Percentiles rank a stretch among this genome's conserved stretches.
phyloP scores from a whole-genome alignment of 2,329 filamentous ascomycete genomes.

The Clonostachys rosea region DNA sequence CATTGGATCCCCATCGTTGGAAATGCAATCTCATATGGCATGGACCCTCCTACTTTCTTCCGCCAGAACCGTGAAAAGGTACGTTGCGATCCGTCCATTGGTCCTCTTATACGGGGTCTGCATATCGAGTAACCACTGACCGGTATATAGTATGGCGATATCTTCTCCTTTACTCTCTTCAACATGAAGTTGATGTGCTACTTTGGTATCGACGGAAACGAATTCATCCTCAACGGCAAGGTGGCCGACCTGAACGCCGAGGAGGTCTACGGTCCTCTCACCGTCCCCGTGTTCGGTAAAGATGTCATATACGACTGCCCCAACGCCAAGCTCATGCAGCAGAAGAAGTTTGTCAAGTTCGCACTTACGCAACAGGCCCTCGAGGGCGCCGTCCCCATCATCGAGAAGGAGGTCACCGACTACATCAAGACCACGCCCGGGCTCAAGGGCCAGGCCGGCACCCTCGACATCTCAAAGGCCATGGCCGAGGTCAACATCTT shows the following conservation, averaged over 20 bases:
- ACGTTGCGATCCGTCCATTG: constrained; percentile 4
- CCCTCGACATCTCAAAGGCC: constrained; percentile 57
- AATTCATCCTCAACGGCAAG: constrained; percentile 52
- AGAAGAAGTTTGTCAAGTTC: constrained; percentile 79
- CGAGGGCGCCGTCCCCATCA: constrained; percentile 63
- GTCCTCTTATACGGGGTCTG: neutral
- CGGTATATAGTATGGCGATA: constrained; percentile 37
- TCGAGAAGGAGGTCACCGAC: constrained; percentile 62
- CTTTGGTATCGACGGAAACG: constrained; percentile 45
- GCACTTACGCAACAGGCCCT: constrained; percentile 63
- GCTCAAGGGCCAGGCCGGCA: constrained; percentile 57
- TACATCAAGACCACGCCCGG: constrained; percentile 54
- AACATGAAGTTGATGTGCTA: constrained; percentile 45
- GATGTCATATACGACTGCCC: constrained; percentile 83
- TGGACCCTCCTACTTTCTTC: constrained; percentile 67
- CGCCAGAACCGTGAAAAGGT: constrained; percentile 62
- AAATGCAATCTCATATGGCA: constrained; percentile 67
- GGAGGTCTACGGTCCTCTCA: constrained; percentile 46
- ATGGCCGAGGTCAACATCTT: constrained; percentile 79
- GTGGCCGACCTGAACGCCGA: constrained; percentile 47
- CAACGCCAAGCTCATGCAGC: constrained; percentile 82
- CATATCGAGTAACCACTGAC: neutral
- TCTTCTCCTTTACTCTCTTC: constrained; percentile 50
- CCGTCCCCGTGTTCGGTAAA: constrained; percentile 62
- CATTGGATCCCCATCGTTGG: constrained; percentile 61